These are phyloP conservation scores for Trypanosoma brucei DNA, from an alignment of 208 protist genomes.

Conservation along the genomic window DNA sequence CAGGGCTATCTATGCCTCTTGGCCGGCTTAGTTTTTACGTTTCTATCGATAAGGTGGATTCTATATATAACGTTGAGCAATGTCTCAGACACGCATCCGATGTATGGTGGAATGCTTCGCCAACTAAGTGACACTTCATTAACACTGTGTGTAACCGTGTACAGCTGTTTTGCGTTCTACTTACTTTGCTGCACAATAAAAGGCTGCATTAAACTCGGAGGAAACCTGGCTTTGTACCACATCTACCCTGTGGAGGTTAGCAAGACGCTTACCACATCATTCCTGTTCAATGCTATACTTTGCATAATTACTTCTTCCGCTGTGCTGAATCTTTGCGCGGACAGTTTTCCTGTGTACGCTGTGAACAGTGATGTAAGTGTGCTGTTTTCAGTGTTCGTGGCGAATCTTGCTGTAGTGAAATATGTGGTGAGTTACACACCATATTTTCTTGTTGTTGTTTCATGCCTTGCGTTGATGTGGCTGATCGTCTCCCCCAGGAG, in stretches of 20 bases:
- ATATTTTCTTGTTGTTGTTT: conserved; percentile 50
- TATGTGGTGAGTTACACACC: conserved; percentile 50
- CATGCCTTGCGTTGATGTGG: conserved; percentile 50
- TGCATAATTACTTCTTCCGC: conserved; percentile 84
- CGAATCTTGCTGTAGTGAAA: conserved; percentile 36
- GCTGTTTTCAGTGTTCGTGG: conserved; percentile 50
- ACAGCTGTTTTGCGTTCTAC: conserved; percentile 87
- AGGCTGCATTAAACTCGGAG: conserved; percentile 85
- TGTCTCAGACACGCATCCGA: conserved; percentile 48
- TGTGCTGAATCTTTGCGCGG: conserved; percentile 86
- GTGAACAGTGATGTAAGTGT: conserved; percentile 38
- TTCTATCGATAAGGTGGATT: conserved; percentile 74
- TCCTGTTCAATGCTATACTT: conserved; percentile 92
- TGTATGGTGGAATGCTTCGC: conserved; percentile 74
- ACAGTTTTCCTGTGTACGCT: conserved; percentile 81
- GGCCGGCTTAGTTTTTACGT: conserved; percentile 35
- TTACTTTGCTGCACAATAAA: conserved; percentile 82
- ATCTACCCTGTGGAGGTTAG: conserved; percentile 75
- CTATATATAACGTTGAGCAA: conserved; percentile 86
- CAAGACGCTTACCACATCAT: conserved; percentile 91
- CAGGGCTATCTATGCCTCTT: conserved; percentile 36
- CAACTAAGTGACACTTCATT: conserved; percentile 66
- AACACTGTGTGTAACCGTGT: conserved; percentile 81
- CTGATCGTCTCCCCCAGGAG: conserved; percentile 34
- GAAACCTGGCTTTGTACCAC: conserved; percentile 50